Percentiles rank a stretch among this genome's conserved stretches.
Evolutionary conservation across 768 basidiomycete genomes (phyloP).

Genomic region (Hygrophoropsis aurantiaca): DNA sequence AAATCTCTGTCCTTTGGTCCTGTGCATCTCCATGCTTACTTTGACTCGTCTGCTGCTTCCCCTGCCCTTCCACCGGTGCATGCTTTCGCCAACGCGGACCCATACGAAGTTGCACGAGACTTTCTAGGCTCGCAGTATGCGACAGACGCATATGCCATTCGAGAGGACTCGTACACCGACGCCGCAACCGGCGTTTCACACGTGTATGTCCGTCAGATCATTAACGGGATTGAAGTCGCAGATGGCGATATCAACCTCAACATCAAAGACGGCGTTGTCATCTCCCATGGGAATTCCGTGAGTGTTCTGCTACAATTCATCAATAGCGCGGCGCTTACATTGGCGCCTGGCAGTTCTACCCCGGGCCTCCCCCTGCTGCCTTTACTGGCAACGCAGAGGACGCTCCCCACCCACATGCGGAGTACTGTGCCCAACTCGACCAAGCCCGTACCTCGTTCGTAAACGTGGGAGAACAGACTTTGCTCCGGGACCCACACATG

Average conservation of each 20-base stretch:
- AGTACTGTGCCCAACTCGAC: slow-evolving; percentile 50
- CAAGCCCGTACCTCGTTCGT: slow-evolving; percentile 33
- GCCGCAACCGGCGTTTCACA: slow-evolving; percentile 83
- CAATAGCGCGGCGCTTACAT: slow-evolving; percentile 1
- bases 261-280: slow-evolving; percentile 75
- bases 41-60: slow-evolving; percentile 48
- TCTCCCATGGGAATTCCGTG: slow-evolving; percentile 89
- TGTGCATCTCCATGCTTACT: slow-evolving; percentile 68
- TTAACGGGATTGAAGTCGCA: slow-evolving; percentile 84
- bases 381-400: slow-evolving; percentile 29
- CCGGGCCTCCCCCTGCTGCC: slow-evolving; percentile 55
- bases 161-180: slow-evolving; percentile 88
- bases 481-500: slow-evolving; percentile 26
- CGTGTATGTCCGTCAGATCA: slow-evolving; percentile 80
- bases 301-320: slow-evolving; percentile 24
- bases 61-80: slow-evolving; percentile 25
- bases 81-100: slow-evolving; percentile 42
- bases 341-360: slow-evolving; percentile 61
- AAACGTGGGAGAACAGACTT: slow-evolving; percentile 27
- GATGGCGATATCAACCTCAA: slow-evolving; percentile 95
- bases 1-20: slow-evolving; percentile 94
- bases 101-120: slow-evolving; percentile 58
- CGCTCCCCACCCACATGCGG: slow-evolving; percentile 45
- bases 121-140: slow-evolving; percentile 50
- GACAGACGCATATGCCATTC: slow-evolving; percentile 53